Base-by-base conservation (phyloP, 2,329 filamentous ascomycete species). In the Botrytis cinerea region DNA sequence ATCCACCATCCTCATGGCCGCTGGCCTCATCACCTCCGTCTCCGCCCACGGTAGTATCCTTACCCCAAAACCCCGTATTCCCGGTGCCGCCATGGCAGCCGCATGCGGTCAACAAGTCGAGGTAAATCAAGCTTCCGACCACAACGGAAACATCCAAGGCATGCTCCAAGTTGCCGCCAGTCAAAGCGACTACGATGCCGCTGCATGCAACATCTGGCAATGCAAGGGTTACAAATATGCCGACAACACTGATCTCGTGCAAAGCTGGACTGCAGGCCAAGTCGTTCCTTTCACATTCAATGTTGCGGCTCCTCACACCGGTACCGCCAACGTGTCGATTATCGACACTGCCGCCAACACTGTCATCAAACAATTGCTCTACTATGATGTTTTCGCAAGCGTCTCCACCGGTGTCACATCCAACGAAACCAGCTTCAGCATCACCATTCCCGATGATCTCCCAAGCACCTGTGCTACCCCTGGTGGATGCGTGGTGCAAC, bases 241-340 rank as follows among this genome's bases (percentile, higher is more conserved):
- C 2, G 83, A 87, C 79, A 86, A 86, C 81, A 75, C 75, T 32
- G 80, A 80, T 72, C 82, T 80, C 20, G 82, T 87, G 5, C 84
- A 87, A 77, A 81, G 79, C 45, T 87, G 81, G 78, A 80, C 80
- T 0, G 78, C 83, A 0, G 85, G 85, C n/a, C 81, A 87, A 78
- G 80, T 80, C 40, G 80, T 87, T 69, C 76, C 79, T 74, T 83
- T 87, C 74, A 81, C 79, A 12, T 82, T 85, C 71, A 78, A 80
- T 59, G 78, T 87, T 7, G 82, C 83, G 8, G 85, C 86, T 71
- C 83, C 85, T 35, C 87, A 89, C 81, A 85, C 84, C 22, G 87
- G 87, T 74, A 80, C 81, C 20, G 87, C 87, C 77, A 89, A 89
- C 80, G 84, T 89, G 64, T 86, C 84, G 66, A 84, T 89, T 75